Evolutionary conservation across 768 basidiomycete species (phyloP).

Genomic region (Phlebiopsis gigantea): DNA sequence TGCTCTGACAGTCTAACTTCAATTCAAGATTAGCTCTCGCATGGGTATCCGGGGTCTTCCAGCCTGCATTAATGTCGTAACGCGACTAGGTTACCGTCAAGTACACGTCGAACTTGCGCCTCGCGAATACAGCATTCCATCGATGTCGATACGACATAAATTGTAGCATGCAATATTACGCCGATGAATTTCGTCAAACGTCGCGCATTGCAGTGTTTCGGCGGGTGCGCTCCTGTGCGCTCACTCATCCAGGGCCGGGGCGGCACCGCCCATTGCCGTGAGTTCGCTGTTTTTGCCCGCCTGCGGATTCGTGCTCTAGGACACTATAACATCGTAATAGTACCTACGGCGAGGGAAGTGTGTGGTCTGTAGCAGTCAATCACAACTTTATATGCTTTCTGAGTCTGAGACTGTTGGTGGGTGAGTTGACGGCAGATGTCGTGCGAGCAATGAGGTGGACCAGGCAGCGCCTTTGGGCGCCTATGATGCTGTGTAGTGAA

Average conservation of each 20-base stretch:
- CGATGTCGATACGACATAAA: not conserved
- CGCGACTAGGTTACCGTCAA: too few species aligned
- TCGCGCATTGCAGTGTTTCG: not conserved
- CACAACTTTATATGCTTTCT: not conserved
- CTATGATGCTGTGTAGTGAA: slow-evolving; percentile 10
- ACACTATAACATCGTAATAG: not conserved
- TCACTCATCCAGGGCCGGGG: not conserved
- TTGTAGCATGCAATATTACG: not conserved
- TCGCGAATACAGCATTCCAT: not conserved
- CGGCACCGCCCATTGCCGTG: not conserved
- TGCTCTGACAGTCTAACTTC: not conserved
- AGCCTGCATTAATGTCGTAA: too few species aligned
- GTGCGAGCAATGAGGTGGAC: not conserved
- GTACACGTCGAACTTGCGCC: not conserved
- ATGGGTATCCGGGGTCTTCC: not conserved
- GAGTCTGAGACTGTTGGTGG: not conserved
- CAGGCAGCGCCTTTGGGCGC: not conserved
- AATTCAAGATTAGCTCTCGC: not conserved
- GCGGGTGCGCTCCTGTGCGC: not conserved
- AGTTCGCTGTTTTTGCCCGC: not conserved
- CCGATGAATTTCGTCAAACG: not conserved
- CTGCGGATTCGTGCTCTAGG: not conserved
- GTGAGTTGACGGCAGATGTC: not conserved
- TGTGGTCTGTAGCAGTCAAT: not conserved
- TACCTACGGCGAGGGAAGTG: not conserved